Evolutionary conservation across 176 grass and related monocot species (phyloP).

Genomic region (Avena eriantha): DNA sequence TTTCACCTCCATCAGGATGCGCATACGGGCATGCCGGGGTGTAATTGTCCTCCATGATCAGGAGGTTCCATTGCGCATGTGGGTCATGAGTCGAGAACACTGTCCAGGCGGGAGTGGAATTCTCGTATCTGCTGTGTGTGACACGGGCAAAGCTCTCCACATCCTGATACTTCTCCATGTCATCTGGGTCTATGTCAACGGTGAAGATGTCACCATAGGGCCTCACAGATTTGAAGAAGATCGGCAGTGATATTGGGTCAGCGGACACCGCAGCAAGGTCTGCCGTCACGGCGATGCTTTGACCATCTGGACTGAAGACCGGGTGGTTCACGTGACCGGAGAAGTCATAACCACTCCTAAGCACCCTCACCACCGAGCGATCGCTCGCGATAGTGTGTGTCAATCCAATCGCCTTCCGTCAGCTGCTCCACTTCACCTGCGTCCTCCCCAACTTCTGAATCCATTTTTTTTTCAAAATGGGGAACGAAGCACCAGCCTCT

Average conservation of each 20-base stretch:
- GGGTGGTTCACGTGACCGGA: slow-evolving; percentile 63
- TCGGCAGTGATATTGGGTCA: slow-evolving; percentile 51
- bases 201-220: slow-evolving; percentile 49
- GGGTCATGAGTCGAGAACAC: slow-evolving; percentile 32
- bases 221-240: slow-evolving; percentile 45
- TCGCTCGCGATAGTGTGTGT: slow-evolving; percentile 43
- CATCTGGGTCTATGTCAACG: slow-evolving; percentile 37
- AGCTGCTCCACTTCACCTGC: slow-evolving; percentile 9
- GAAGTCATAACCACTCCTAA: slow-evolving; percentile 21
- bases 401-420: background rate
- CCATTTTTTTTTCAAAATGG: background rate
- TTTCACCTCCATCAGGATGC: slow-evolving; percentile 37
- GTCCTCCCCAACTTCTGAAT: slow-evolving; percentile 2
- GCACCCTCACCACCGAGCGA: slow-evolving; percentile 20
- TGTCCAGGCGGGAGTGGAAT: slow-evolving; percentile 37
- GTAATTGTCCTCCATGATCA: background rate
- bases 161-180: slow-evolving; percentile 35
- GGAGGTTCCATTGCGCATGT: slow-evolving; percentile 16
- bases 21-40: slow-evolving; percentile 4
- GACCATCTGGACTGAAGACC: slow-evolving; percentile 47
- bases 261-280: slow-evolving; percentile 51
- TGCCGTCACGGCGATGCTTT: slow-evolving; percentile 46
- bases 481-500: too few species aligned
- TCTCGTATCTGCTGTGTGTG: slow-evolving; percentile 48
- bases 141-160: slow-evolving; percentile 24